phyloP scores from a whole-genome alignment of 2,329 filamentous ascomycete species.

The Pseudofabraea citricarpa region DNA sequence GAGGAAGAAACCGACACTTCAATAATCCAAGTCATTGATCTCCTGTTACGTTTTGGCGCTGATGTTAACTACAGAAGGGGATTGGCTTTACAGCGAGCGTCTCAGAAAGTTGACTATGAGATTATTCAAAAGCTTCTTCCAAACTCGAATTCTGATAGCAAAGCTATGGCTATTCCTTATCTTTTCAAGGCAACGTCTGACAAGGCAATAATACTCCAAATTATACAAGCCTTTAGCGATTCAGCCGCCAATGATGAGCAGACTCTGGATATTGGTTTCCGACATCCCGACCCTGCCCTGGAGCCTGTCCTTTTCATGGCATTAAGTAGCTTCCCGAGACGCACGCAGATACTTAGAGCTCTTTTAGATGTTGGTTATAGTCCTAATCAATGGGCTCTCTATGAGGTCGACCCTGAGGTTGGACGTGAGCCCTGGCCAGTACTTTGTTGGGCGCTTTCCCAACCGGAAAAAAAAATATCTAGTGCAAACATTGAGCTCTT shows the following conservation, averaged over 20 bases:
- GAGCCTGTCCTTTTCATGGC: conserved; percentile 46
- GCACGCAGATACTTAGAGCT: conserved; percentile 43
- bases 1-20: conserved; percentile 39
- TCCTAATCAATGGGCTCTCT: conserved; percentile 12
- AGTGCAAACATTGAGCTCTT: conserved; percentile 52
- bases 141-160: conserved; percentile 42
- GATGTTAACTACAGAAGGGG: conserved; percentile 49
- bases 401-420: conserved; percentile 33
- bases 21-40: conserved; percentile 43
- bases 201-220: conserved; percentile 44
- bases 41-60: conserved; percentile 48
- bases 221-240: conserved; percentile 49
- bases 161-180: conserved; percentile 50
- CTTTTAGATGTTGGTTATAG: conserved; percentile 55
- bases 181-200: conserved; percentile 41
- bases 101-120: conserved; percentile 42
- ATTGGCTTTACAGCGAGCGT: conserved; percentile 48
- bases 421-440: conserved; percentile 47
- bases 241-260: conserved; percentile 47
- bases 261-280: conserved; percentile 41
- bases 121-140: conserved; percentile 48
- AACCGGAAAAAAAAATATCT: conserved; percentile 61
- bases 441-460: conserved; percentile 56
- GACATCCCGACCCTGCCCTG: conserved; percentile 37
- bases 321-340: conserved; percentile 50